Evolutionary conservation across 441 rosid genomes (phyloP), one percentile per base, ranked within the genome.

Genomic region (Dalechampia spathulata): DNA sequence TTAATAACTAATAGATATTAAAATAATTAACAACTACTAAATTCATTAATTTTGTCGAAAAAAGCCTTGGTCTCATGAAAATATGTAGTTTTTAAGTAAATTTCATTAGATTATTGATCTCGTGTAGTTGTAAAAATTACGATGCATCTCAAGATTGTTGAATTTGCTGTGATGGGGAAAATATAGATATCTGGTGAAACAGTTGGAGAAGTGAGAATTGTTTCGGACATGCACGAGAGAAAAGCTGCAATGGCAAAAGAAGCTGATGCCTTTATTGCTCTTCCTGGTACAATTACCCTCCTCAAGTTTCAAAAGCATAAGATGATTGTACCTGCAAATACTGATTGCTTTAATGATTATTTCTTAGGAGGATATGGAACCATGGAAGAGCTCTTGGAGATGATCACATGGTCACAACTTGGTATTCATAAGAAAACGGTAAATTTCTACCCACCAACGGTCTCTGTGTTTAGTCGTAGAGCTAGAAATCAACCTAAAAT

Each of bases 331-430:
- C n/a, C n/a, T n/a, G 52, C 17, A 38, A 38, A 17, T 13, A 38
- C n/a, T n/a, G n/a, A n/a, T 4, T 10, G 4, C 30, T 15, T 22
- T 11, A 1, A 20, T 13, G 20, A 51, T n/a, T n/a, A n/a, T n/a
- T n/a, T 53, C 73, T 52, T 72, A 91, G 98, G 98, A 32, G 98
- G 98, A 68, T 92, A 88, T 75, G 96, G 96, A 55, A 88, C 96
- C 13, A 88, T 92, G 98, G 98, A 92, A 75, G 96, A 92, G 67
- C 65, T 85, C 58, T 52, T 92, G 71, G 96, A 92, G 78, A 92
- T 92, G 95, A 92, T 88, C 76, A 86, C 96, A 26, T 92, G 98
- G 98, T 75, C 95, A 55, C 98, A 88, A 72, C 96, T 92, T 28
- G 96, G 98, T 67, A 92, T 91, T 68, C 98, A 92, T 52, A 76